Evolutionary conservation across 2,329 filamentous ascomycete genomes (phyloP).

Genomic region (Pseudocercospora eumusae): DNA sequence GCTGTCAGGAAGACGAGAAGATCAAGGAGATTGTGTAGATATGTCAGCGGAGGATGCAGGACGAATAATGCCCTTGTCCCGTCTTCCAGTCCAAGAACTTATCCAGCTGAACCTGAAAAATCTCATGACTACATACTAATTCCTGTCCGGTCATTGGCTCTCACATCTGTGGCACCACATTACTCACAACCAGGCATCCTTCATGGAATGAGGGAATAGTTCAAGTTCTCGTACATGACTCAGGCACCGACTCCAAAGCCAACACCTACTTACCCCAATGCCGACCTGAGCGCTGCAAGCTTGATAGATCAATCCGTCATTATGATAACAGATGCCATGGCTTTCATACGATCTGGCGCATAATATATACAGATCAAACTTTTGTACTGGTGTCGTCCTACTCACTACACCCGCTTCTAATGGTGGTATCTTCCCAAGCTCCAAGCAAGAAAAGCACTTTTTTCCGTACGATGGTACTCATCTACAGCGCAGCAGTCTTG

Average conservation of each 20-base stretch:
- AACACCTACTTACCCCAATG: background rate
- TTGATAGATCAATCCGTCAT: background rate
- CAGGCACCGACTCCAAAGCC: background rate
- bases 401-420: background rate
- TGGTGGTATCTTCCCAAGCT: background rate
- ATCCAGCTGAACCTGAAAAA: too few relatives aligned
- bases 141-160: background rate
- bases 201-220: background rate
- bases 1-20: background rate
- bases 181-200: background rate
- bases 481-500: background rate
- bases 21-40: background rate
- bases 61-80: background rate
- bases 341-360: background rate
- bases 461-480: background rate
- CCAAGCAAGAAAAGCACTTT: background rate
- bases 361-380: background rate
- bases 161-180: background rate
- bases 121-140: background rate
- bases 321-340: background rate
- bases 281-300: background rate
- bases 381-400: background rate
- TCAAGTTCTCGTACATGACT: too few relatives aligned
- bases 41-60: background rate
- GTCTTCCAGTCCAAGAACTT: too few relatives aligned